phyloP scores from a whole-genome alignment of 2,329 filamentous ascomycete genomes.

The Didymellaceae sp. region DNA sequence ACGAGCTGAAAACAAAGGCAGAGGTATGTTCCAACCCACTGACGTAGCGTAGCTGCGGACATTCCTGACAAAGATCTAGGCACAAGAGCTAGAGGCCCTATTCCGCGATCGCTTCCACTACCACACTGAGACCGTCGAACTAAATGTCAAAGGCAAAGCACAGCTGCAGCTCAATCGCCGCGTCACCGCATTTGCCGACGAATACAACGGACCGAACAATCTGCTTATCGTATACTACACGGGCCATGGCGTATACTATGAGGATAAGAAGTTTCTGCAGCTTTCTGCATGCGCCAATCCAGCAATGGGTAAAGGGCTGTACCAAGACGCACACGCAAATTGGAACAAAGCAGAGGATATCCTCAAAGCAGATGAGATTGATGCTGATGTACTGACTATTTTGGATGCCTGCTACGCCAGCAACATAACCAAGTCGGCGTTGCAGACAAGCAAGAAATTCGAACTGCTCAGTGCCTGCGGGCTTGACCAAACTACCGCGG shows the following conservation, averaged over 20 bases:
- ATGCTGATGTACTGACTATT: conserved; percentile 47
- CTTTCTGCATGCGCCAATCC: conserved; percentile 31
- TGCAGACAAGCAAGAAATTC: conserved; percentile 35
- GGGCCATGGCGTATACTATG: conserved; percentile 42
- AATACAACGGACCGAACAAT: conserved; percentile 40
- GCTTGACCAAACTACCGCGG: conserved; percentile 35
- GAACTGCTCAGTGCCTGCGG: conserved; percentile 43
- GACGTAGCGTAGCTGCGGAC: neutral
- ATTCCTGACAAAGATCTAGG: conserved; percentile 23
- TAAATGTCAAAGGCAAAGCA: conserved; percentile 40
- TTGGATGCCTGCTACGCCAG: conserved; percentile 50
- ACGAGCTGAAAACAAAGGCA: conserved; percentile 41
- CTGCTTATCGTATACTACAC: conserved; percentile 51
- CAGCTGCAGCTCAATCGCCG: conserved; percentile 43
- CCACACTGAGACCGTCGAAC: conserved; percentile 39
- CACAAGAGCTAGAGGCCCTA: conserved; percentile 36
- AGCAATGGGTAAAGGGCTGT: conserved; percentile 25
- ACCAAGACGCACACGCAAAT: conserved; percentile 36
- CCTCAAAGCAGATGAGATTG: conserved; percentile 35
- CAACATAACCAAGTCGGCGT: conserved; percentile 41
- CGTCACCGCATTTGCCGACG: conserved; percentile 37
- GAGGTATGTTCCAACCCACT: conserved; percentile 31
- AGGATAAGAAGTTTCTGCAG: conserved; percentile 33
- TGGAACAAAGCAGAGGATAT: conserved; percentile 45
- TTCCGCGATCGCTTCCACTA: conserved; percentile 42